Conservation (phyloP, 352 stramenopile species). For the Pythium apleroticum region DNA sequence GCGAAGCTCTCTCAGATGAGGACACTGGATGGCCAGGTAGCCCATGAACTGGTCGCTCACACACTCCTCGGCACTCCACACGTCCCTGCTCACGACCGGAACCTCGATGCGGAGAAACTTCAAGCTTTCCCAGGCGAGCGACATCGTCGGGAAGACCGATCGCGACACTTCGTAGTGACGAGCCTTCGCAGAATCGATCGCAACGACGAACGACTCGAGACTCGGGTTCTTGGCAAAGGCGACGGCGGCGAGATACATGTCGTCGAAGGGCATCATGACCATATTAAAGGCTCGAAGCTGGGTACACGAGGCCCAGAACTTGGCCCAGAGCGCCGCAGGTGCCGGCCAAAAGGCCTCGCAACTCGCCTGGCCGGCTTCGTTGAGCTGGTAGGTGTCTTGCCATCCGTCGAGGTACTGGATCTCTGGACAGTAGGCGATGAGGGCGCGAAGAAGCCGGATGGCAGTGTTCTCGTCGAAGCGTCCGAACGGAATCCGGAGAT, state of each 20-base stretch:
- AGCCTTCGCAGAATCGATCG: constrained; percentile 17
- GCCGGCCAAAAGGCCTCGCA: constrained; percentile 18
- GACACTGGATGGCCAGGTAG: not conserved
- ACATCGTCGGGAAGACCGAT: not conserved
- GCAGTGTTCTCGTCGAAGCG: constrained; percentile 21
- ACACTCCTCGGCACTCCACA: constrained; percentile 5
- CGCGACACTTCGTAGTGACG: constrained; percentile 8
- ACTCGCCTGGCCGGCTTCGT: constrained; percentile 6
- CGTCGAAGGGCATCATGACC: constrained; percentile 19
- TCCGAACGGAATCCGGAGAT: constrained; percentile 18
- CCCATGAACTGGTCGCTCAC: constrained; percentile 5
- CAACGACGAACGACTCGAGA: constrained; percentile 13
- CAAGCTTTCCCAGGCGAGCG: not conserved
- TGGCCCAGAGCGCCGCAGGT: not conserved
- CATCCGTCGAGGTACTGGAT: constrained; percentile 21
- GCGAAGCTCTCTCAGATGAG: constrained; percentile 10
- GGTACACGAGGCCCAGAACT: constrained; percentile 7
- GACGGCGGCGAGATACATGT: not conserved
- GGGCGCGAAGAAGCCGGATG: constrained; percentile 9
- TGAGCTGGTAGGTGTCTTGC: constrained; percentile 16
- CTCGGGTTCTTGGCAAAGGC: not conserved
- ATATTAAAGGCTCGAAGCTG: constrained; percentile 12
- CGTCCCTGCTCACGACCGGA: constrained; percentile 2
- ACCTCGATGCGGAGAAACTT: constrained; percentile 3
- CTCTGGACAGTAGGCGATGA: constrained; percentile 13